A percentile compares a stretch with the other conserved stretches of the same genome.
phyloP scores from a whole-genome alignment of 176 grass and related monocot genomes.

The Lolium multiflorum region DNA sequence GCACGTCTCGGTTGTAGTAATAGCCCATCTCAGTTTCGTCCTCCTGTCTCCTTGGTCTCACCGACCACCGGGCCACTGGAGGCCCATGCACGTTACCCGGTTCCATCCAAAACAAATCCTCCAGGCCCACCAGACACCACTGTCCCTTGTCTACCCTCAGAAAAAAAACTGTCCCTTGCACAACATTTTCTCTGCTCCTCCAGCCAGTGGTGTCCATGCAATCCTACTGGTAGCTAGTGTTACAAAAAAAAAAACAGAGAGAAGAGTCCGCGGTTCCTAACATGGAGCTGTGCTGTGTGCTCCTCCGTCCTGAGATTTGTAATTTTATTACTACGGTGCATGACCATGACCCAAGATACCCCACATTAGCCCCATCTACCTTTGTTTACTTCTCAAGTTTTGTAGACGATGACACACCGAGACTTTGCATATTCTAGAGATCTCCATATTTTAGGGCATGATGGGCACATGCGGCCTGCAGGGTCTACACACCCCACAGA shows the following conservation, averaged over 20 bases:
- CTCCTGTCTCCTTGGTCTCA: neutral
- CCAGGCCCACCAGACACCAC: slow-evolving; percentile 8
- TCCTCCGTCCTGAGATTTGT: slow-evolving; percentile 1
- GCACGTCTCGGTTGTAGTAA: neutral
- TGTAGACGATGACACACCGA: slow-evolving; percentile 1
- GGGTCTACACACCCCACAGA: slow-evolving; percentile 48
- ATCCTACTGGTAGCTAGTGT: neutral
- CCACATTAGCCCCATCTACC: neutral
- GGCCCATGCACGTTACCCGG: neutral
- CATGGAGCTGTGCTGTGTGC: neutral
- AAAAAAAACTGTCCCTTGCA: neutral
- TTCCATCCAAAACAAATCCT: neutral
- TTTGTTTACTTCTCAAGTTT: slow-evolving; percentile 43
- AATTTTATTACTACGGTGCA: neutral
- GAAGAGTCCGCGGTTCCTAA: neutral
- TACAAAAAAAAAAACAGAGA: neutral
- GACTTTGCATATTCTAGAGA: slow-evolving; percentile 10
- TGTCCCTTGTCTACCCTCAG: too few species aligned
- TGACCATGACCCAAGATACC: neutral
- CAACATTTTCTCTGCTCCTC: neutral
- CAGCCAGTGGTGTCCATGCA: neutral
- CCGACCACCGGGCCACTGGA: neutral
- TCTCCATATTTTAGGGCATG: slow-evolving; percentile 53
- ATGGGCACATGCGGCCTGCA: slow-evolving; percentile 50
- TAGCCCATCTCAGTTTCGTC: neutral